Conservation (phyloP, 192 early-diverging fungal genomes). For the Linnemannia zychae region DNA sequence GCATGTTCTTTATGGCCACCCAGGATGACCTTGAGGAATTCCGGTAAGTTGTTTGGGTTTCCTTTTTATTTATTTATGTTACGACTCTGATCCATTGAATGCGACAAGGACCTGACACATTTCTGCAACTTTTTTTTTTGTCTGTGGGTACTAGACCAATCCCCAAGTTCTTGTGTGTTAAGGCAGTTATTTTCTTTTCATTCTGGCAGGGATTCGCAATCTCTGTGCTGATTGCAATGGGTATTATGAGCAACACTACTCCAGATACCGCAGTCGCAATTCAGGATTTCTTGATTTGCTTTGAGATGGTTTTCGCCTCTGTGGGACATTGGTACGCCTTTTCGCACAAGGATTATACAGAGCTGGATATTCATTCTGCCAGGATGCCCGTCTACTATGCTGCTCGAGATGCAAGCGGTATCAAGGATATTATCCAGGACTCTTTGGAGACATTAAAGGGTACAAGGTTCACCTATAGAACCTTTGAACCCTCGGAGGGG, state of each 20-base stretch:
- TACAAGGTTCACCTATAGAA: slow-evolving; percentile 80
- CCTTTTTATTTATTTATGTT: slow-evolving; percentile 12
- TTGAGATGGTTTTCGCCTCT: slow-evolving; percentile 91
- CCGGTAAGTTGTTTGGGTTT: slow-evolving; percentile 56
- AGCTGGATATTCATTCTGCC: slow-evolving; percentile 74
- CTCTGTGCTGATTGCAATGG: slow-evolving; percentile 82
- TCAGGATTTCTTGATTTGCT: slow-evolving; percentile 92
- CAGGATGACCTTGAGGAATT: slow-evolving; percentile 79
- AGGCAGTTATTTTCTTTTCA: slow-evolving; percentile 94
- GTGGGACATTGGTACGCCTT: slow-evolving; percentile 86
- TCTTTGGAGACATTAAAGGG: slow-evolving; percentile 83
- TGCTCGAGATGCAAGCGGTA: slow-evolving; percentile 83
- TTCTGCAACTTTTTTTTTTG: not conserved
- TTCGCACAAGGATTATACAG: slow-evolving; percentile 85
- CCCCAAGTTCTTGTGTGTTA: slow-evolving; percentile 95
- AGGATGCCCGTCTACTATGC: slow-evolving; percentile 84
- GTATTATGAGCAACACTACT: slow-evolving; percentile 75
- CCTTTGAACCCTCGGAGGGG: slow-evolving; percentile 83
- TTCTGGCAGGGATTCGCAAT: slow-evolving; percentile 94
- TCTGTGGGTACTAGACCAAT: slow-evolving; percentile 71
- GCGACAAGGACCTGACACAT: not conserved
- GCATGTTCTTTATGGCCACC: slow-evolving; percentile 90
- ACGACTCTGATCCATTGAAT: not conserved
- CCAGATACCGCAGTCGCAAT: slow-evolving; percentile 71
- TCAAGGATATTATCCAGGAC: slow-evolving; percentile 89